Percentiles rank a stretch among this genome's conserved stretches.
Conservation (phyloP, 202 grass and related monocot species). For the Sporobolus alterniflorus region DNA sequence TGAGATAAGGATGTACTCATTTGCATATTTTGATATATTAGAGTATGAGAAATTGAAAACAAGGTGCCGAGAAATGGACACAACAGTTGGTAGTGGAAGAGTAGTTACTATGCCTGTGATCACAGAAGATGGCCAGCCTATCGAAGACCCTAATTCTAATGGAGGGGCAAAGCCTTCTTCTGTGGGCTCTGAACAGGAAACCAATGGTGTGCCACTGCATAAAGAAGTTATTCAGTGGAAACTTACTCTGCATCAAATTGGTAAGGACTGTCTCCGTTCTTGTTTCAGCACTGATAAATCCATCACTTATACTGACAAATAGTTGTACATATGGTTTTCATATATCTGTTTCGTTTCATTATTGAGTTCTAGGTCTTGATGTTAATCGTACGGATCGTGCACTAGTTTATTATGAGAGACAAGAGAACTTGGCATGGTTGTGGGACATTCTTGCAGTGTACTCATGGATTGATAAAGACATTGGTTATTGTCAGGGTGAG, state of each 20-base stretch:
- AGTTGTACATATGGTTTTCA: conserved; percentile 4
- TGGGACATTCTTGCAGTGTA: conserved; percentile 98
- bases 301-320: conserved; percentile 9
- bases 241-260: conserved; percentile 96
- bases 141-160: conserved; percentile 50
- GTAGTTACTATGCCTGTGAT: conserved; percentile 86
- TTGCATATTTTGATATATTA: conserved; percentile 63
- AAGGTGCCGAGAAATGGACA: conserved; percentile 88
- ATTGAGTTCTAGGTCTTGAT: conserved; percentile 73
- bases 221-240: conserved; percentile 89
- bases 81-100: conserved; percentile 78
- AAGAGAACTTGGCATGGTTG: conserved; percentile 71
- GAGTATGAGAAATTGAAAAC: conserved; percentile 90
- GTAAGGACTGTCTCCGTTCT: conserved; percentile 41
- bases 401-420: conserved; percentile 89
- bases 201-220: conserved; percentile 30
- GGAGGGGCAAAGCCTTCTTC: conserved; percentile 27
- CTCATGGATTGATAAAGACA: conserved; percentile 95
- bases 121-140: conserved; percentile 83
- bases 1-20: conserved; percentile 34
- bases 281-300: conserved; percentile 24
- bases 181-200: conserved; percentile 27
- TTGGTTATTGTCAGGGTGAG: conserved; percentile 95
- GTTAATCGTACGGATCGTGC: conserved; percentile 93
- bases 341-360: conserved; percentile 23